Conservation (phyloP, 2,329 filamentous ascomycete genomes). For the Ophiostoma ulmi region DNA sequence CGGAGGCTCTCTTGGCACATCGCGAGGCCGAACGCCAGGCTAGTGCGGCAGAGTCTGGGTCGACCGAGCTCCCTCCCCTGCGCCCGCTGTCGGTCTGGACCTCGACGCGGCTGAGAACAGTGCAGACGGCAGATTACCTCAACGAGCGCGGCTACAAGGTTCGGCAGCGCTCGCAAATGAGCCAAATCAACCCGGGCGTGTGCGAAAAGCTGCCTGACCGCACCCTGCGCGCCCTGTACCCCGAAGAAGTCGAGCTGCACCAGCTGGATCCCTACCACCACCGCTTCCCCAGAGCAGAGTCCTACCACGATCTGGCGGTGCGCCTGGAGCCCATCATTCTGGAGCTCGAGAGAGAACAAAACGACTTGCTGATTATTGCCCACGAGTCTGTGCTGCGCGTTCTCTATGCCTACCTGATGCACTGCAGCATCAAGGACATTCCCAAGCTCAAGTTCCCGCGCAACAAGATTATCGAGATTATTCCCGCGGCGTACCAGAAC, state of each 20-base stretch:
- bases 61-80: conserved; percentile 53
- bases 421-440: conserved; percentile 92
- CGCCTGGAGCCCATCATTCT: conserved; percentile 96
- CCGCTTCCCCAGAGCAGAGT: conserved; percentile 92
- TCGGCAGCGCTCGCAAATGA: conserved; percentile 90
- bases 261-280: conserved; percentile 95
- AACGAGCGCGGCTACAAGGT: conserved; percentile 76
- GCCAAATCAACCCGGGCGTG: conserved; percentile 91
- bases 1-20: conserved; percentile 74
- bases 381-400: conserved; percentile 97
- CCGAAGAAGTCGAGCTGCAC: conserved; percentile 88
- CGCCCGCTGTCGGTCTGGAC: conserved; percentile 87
- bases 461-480: conserved; percentile 97
- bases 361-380: conserved; percentile 95
- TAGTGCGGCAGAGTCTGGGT: conserved; percentile 62
- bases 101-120: conserved; percentile 81
- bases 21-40: conserved; percentile 73
- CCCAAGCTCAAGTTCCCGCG: conserved; percentile 89
- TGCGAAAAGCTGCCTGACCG: conserved; percentile 89
- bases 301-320: conserved; percentile 97
- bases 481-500: conserved; percentile 95
- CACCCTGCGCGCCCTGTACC: conserved; percentile 74
- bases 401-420: conserved; percentile 96
- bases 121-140: conserved; percentile 84
- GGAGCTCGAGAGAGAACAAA: conserved; percentile 92